Percentiles rank a stretch among this genome's conserved stretches.
Evolutionary conservation across 1,284 basidiomycete genomes (phyloP).

Genomic region (Sphagnurus paluster): DNA sequence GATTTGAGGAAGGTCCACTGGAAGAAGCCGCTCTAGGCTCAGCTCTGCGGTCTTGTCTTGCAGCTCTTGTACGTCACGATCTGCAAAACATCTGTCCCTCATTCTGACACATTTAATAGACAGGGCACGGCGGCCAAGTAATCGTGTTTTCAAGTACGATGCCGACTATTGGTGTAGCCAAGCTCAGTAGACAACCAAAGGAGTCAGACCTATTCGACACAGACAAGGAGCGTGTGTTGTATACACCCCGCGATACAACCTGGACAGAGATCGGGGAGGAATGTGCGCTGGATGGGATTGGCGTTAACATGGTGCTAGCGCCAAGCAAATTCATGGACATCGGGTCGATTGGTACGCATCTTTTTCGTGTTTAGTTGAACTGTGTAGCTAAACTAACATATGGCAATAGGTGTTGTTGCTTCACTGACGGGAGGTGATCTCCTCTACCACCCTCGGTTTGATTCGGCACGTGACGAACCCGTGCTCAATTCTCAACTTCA

Average conservation of each 20-base stretch:
- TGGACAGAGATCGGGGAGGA: conserved; percentile 89
- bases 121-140: conserved; percentile 84
- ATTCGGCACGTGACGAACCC: conserved; percentile 66
- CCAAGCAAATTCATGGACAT: conserved; percentile 86
- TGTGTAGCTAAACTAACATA: conserved; percentile 11
- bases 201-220: conserved; percentile 84
- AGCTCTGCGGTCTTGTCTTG: conserved; percentile 72
- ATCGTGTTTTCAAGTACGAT: conserved; percentile 81
- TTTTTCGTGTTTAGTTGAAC: neutral
- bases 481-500: conserved; percentile 75
- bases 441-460: conserved; percentile 92
- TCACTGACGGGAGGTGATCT: conserved; percentile 90
- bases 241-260: conserved; percentile 69
- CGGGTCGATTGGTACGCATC: conserved; percentile 74
- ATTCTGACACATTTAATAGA: conserved; percentile 38
- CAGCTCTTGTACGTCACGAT: conserved; percentile 64
- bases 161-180: conserved; percentile 80
- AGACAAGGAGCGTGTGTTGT: conserved; percentile 86
- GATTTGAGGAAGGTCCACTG: conserved; percentile 55
- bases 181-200: conserved; percentile 52
- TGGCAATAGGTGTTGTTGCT: conserved; percentile 56
- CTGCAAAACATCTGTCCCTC: conserved; percentile 1
- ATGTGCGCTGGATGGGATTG: conserved; percentile 87
- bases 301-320: conserved; percentile 88
- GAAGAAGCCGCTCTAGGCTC: conserved; percentile 77